Evolutionary conservation across 345 rosid species (phyloP), one percentile per base, ranked within the genome.

Genomic region (Gossypium bickii): DNA sequence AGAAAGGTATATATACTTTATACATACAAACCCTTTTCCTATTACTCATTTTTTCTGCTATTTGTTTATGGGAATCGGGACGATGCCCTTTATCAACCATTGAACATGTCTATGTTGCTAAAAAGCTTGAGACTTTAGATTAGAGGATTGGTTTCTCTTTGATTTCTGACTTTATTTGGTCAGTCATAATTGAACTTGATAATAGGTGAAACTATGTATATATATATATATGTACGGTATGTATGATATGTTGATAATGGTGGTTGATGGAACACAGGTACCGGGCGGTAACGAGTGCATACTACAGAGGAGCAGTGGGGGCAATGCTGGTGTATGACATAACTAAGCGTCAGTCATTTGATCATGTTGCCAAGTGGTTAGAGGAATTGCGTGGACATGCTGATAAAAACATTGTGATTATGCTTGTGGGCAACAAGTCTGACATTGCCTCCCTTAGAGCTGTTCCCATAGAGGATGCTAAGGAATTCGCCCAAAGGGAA

Each of bases 281-380:
- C 45, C 74, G 79, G 62, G 82, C 82, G 10, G 79, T 80, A 12
- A 76, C 82, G 12, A 80, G 77, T 49, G 82, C 82, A 41, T 80
- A 80, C 67, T 80, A 80, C 69, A 71, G 82, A 55, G 82, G 82
- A 12, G 79, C 79, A 17, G 82, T 76, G 27, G 82, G 82, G 48
- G 82, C 79, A 49, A 52, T 74, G 71, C 63, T 74, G 70, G 77
- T 74, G 4, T 74, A 74, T 20, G 77, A 74, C 77, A 74, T 71
- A 71, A 76, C 82, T 48, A 80, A 80, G 58, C 68, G 82, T 10
- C 77, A 72, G 64, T 66, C 79, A 11, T 80, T 80, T 72, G 79
- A 80, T 41, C 73, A 80, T 73, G 72, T 80, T 47, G 74, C 76
- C 13, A 73, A 73, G 18, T 76, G 82, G 82, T 74, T 76, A 22